phyloP scores from a whole-genome alignment of 1,284 basidiomycete species.

The Megacollybia platyphylla region DNA sequence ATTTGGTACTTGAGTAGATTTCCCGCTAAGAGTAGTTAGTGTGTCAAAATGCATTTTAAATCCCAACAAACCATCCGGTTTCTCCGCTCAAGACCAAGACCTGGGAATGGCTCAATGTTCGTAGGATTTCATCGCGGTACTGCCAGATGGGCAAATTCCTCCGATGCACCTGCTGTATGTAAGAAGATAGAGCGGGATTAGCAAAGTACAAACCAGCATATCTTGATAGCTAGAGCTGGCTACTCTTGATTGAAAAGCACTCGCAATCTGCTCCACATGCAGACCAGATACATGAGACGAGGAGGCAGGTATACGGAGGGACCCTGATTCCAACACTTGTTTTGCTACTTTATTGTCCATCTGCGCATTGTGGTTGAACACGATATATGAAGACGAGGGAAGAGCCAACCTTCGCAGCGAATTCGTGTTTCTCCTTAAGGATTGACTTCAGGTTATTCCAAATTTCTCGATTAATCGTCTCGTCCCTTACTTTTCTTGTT shows the following conservation, averaged over 20 bases:
- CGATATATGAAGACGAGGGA: conserved; percentile 3
- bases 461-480: conserved; percentile 50
- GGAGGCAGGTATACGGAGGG: too few species aligned
- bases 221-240: conserved; percentile 62
- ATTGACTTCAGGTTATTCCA: conserved; percentile 65
- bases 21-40: conserved; percentile 49
- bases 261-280: conserved; percentile 35
- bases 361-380: not conserved
- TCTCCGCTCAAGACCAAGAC: conserved; percentile 93
- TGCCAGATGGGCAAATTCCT: conserved; percentile 79
- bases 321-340: conserved; percentile 7
- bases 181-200: conserved; percentile 8
- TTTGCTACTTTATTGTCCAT: conserved; percentile 14
- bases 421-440: conserved; percentile 40
- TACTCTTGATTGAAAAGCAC: conserved; percentile 49
- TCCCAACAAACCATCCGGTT: conserved; percentile 75
- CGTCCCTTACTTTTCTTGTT: conserved; percentile 47
- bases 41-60: not conserved
- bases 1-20: conserved; percentile 93
- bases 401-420: conserved; percentile 24
- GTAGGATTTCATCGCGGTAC: conserved; percentile 70
- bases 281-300: too few species aligned
- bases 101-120: conserved; percentile 67
- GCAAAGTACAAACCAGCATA: conserved; percentile 53
- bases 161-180: conserved; percentile 41